Evolutionary conservation across 192 early-diverging fungal species (phyloP).

Genomic region (Lobosporangium transversale): DNA sequence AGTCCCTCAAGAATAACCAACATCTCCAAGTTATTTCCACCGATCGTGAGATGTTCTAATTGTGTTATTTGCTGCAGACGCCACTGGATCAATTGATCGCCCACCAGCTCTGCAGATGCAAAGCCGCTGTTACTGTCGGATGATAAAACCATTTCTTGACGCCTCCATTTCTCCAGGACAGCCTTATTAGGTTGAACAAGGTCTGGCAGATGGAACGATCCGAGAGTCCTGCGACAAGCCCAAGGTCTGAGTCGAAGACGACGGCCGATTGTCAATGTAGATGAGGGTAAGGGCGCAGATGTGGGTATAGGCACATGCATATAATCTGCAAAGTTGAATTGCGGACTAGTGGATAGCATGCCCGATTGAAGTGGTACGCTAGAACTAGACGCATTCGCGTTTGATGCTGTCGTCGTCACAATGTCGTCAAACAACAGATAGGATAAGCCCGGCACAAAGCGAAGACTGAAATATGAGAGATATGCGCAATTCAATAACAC

Average conservation of each 20-base stretch:
- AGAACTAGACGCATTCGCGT: too few relatives aligned
- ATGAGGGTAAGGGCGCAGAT: background rate
- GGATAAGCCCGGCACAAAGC: slow-evolving; percentile 27
- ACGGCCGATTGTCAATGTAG: too few relatives aligned
- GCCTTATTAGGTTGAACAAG: slow-evolving; percentile 12
- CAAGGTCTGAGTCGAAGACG: slow-evolving; percentile 17
- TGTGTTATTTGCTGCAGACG: slow-evolving; percentile 14
- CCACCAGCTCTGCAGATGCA: background rate
- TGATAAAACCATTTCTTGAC: background rate
- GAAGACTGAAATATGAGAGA: slow-evolving; percentile 16
- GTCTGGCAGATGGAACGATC: slow-evolving; percentile 22
- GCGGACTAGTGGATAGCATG: background rate
- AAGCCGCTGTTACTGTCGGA: background rate
- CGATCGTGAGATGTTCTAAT: slow-evolving; percentile 22
- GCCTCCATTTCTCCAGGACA: slow-evolving; percentile 8
- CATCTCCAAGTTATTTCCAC: slow-evolving; percentile 24
- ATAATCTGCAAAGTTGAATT: too few relatives aligned
- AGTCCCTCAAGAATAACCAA: slow-evolving; percentile 10
- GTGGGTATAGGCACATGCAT: too few relatives aligned
- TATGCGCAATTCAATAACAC: slow-evolving; percentile 18
- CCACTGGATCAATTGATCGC: slow-evolving; percentile 26
- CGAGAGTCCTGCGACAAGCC: slow-evolving; percentile 26
- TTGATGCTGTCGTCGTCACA: background rate
- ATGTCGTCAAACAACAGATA: slow-evolving; percentile 32
- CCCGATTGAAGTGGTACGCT: background rate